Conservation (phyloP, 129 eudicot genomes). For the Centaurea solstitialis region DNA sequence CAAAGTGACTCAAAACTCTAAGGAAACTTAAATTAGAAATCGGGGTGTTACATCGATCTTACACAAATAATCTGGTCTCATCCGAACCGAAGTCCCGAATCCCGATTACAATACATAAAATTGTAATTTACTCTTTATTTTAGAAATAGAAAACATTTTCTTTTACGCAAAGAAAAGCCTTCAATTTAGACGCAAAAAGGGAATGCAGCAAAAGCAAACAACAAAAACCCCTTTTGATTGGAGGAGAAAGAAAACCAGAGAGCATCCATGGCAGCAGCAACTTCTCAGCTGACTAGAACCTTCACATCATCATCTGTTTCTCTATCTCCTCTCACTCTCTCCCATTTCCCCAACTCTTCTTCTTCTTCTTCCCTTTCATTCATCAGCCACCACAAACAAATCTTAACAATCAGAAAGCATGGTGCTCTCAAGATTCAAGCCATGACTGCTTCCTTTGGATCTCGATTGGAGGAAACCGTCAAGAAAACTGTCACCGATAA, state of each 20-base stretch:
- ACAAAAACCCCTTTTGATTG: background rate
- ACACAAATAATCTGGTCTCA: too few relatives aligned
- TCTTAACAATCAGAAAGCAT: conserved; percentile 19
- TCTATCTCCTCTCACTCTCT: conserved; percentile 11
- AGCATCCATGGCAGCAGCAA: conserved; percentile 46
- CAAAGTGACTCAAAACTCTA: too few relatives aligned
- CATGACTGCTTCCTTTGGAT: conserved; percentile 69
- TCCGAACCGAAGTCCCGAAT: too few relatives aligned
- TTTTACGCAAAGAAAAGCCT: conserved; percentile 35
- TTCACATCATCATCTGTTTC: conserved; percentile 23
- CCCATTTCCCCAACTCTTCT: conserved; percentile 13
- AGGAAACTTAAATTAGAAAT: too few relatives aligned
- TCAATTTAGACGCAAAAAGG: conserved; percentile 28
- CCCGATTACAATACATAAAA: too few relatives aligned
- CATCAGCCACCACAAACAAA: background rate
- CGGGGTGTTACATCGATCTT: too few relatives aligned
- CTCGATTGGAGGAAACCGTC: conserved; percentile 69
- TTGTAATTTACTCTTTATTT: too few relatives aligned
- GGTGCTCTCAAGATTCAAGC: conserved; percentile 51
- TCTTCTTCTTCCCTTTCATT: conserved; percentile 19
- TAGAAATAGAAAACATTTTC: background rate
- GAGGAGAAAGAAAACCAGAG: background rate
- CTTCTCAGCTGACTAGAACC: conserved; percentile 34
- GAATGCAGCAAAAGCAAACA: background rate
- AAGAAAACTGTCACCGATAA: conserved; percentile 69